Base-by-base conservation (phyloP, 225 moss, liverwort and hornwort species). In the Polytrichum formosum region DNA sequence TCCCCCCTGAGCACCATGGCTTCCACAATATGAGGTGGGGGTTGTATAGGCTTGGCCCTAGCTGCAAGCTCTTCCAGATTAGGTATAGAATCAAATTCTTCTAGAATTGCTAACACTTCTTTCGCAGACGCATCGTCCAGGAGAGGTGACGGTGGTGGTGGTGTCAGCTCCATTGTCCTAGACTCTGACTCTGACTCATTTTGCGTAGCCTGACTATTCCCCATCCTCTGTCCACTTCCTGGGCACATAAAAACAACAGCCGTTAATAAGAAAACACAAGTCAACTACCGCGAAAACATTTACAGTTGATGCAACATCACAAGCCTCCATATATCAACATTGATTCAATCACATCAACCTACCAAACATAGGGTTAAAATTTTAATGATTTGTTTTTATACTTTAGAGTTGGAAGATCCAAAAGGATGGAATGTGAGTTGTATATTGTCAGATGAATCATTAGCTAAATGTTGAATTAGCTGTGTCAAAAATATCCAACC, bases 121-220 rank as follows among this genome's bases (percentile, higher is more conserved):
- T 55, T 79, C 18, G 70, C 61, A 55, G 61, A 46, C 0, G 17
- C 66, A 13, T 79, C 74, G 55, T 79, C 66, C 66, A 70, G 53
- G 23, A 79, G 59, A 4, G 79, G 74, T 23, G 74, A 65, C 22
- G 64, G 69, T 55, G 77, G 71, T 64, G 77, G 73, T 25, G 73
- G 78, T 53, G 53, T 30, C 68, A 68, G 55, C 64, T 71, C 73
- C 67, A 73, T 6, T 18, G 61, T 37, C 56, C 22, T 33, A 26
- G 67, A 60, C 4, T 58, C 58, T 26, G 19, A 13, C 55, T 60
- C 31, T 28, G 0, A 31, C 25, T 63, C 21, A 25, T 17, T 55
- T 46, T 68, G 73, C 33, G 29, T 69, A 21, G 63, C 37, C 69
- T 69, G 73, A 31, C 63, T 68, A 69, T 78, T 78, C 19, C 78